These are phyloP conservation scores for Hypoxylon intermedium DNA, from an alignment of 495 filamentous ascomycete genomes.

Conservation along the genomic window DNA sequence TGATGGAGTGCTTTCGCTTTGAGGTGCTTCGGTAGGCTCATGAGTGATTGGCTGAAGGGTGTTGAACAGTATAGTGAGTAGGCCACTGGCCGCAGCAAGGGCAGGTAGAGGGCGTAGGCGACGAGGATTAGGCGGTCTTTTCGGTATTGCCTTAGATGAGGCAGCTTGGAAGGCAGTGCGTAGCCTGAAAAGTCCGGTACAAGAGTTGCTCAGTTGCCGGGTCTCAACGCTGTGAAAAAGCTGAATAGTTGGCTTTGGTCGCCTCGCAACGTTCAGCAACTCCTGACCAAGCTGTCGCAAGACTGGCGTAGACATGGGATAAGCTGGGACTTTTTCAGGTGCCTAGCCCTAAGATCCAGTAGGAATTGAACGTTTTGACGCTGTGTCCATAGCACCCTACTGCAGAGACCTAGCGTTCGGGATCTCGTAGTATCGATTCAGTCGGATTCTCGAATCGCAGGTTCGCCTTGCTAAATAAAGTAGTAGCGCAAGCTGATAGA, in stretches of 20 bases:
- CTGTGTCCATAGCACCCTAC: conserved; percentile 21
- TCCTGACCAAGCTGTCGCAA: conserved; percentile 15
- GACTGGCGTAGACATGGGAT: conserved; percentile 29
- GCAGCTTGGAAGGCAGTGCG: conserved; percentile 16
- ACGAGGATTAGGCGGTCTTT: not conserved
- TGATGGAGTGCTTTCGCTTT: conserved; percentile 5
- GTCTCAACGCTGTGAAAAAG: conserved; percentile 6
- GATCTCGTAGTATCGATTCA: not conserved
- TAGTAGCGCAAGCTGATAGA: not conserved
- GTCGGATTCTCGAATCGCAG: not conserved
- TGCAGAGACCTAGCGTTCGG: not conserved
- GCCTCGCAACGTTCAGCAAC: conserved; percentile 8
- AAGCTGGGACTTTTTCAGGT: not conserved
- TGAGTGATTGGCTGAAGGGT: conserved; percentile 34
- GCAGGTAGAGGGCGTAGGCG: conserved; percentile 30
- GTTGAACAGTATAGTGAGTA: conserved; percentile 36
- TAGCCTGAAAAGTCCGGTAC: not conserved
- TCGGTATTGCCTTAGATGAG: conserved; percentile 16
- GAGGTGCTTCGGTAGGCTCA: conserved; percentile 22
- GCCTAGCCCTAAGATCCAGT: conserved; percentile 2
- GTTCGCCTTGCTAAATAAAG: too few relatives aligned
- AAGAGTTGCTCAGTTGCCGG: not conserved
- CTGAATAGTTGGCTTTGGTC: conserved; percentile 3
- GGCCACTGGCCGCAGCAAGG: conserved; percentile 36
- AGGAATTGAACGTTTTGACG: not conserved